Evolutionary conservation across 106 monocot species (phyloP).

Genomic region (Dioscorea dumetorum): DNA sequence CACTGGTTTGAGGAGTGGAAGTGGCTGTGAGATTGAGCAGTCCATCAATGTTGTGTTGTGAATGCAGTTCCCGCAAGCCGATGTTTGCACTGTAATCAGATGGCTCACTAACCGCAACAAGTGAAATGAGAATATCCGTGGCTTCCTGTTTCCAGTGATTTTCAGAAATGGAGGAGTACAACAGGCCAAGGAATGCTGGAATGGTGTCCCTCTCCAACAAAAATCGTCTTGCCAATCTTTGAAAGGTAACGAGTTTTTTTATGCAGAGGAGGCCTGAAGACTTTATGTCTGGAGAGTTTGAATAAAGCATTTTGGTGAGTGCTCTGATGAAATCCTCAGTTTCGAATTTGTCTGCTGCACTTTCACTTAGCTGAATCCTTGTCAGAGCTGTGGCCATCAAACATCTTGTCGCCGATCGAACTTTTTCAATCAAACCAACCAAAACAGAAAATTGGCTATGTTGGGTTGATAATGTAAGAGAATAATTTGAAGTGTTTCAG

Average conservation of each 20-base stretch:
- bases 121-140: conserved; percentile 10
- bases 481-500: too few relatives aligned
- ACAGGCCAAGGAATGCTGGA: conserved; percentile 5
- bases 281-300: background rate
- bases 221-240: background rate
- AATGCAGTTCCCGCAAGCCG: conserved; percentile 8
- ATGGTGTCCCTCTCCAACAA: background rate
- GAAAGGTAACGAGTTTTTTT: background rate
- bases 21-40: background rate
- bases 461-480: too few relatives aligned
- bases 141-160: conserved; percentile 7
- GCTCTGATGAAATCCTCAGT: conserved; percentile 8
- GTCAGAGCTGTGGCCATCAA: conserved; percentile 10
- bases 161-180: background rate
- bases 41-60: conserved; percentile 8
- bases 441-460: too few relatives aligned
- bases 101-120: conserved; percentile 1
- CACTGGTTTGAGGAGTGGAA: background rate
- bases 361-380: conserved; percentile 8
- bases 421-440: too few relatives aligned
- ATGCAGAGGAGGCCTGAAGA: conserved; percentile 14
- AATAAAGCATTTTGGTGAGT: conserved; percentile 6
- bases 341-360: conserved; percentile 2
- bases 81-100: background rate
- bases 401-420: background rate